Evolutionary conservation across 306 rosid genomes (phyloP), one percentile per base, ranked within the genome.

Genomic region (Astragalus membranaceus): DNA sequence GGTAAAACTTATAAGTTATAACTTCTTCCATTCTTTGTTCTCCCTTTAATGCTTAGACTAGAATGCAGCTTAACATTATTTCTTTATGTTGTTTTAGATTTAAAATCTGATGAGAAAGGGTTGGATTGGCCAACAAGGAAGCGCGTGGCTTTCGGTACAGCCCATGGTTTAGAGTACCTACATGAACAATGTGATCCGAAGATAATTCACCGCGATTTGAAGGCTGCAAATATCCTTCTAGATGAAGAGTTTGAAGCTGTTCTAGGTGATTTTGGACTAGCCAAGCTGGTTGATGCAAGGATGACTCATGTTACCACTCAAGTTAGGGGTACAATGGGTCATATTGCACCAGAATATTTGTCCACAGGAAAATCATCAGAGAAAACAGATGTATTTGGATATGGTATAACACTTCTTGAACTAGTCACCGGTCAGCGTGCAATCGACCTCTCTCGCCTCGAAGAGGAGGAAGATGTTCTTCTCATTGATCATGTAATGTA

Each of bases 271-370:
- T 94, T 90, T 52, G 98, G 98, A 26, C 76, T 94, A 13, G 96
- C 94, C 52, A 90, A 84, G 85, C 74, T 81, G 59, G 92, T 90
- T 53, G 98, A 94, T 77, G 67, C 89, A 42, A 81, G 83, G 55
- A 67, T 81, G 79, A 94, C 96, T 73, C 97, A 88, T 63, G 91
- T 90, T n/a, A 94, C 98, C 35, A 94, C 98, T 79, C 97, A 90
- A 79, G 88, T 94, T 23, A 75, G 98, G 1, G 98, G 98, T 30
- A 94, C 98, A 33, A 90, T 94, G 98, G 98, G 98, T 47, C 98
- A 94, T 54, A 94, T 94, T 57, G 97, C 98, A 67, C 98, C 98
- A 0, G 98, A 90, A 63, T 94, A 94, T 80, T 67, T 94, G 83
- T 84, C 96, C 77, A 90, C 97, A 0, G 98, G 98, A 74, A 88